Evolutionary conservation across 768 basidiomycete genomes (phyloP).

Genomic region (Boletus rex-veris): DNA sequence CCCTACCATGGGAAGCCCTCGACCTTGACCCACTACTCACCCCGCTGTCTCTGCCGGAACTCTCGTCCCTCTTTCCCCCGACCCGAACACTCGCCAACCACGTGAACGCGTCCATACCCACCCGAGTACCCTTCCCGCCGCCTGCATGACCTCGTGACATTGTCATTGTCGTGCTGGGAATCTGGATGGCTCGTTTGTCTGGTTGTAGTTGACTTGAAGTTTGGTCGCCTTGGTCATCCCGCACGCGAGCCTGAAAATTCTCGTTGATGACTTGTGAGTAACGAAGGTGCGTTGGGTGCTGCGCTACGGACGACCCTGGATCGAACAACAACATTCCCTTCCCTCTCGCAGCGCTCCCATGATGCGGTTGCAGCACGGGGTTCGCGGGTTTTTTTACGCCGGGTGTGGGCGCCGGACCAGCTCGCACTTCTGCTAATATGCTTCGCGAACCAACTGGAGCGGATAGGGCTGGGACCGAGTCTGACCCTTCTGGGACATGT

Average conservation of each 20-base stretch:
- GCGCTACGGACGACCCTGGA: slow-evolving; percentile 31
- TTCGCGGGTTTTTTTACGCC: slow-evolving; percentile 21
- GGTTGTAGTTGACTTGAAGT: slow-evolving; percentile 2
- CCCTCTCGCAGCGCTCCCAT: slow-evolving; percentile 32
- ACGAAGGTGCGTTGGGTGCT: slow-evolving; percentile 35
- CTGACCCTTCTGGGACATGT: slow-evolving; percentile 44
- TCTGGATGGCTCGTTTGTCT: slow-evolving; percentile 20
- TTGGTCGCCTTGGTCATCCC: slow-evolving; percentile 12
- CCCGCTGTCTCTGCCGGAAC: slow-evolving; percentile 51
- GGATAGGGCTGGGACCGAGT: slow-evolving; percentile 48
- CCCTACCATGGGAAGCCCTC: slow-evolving; percentile 29
- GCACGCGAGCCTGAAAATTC: slow-evolving; percentile 8
- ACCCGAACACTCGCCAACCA: slow-evolving; percentile 77
- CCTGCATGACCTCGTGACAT: slow-evolving; percentile 47
- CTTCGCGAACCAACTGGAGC: slow-evolving; percentile 64
- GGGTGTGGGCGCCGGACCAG: slow-evolving; percentile 37
- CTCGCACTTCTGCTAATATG: slow-evolving; percentile 70
- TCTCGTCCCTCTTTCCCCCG: slow-evolving; percentile 51
- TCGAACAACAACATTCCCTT: slow-evolving; percentile 29
- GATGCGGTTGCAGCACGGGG: slow-evolving; percentile 33
- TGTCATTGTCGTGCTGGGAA: slow-evolving; percentile 32
- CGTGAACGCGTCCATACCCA: slow-evolving; percentile 68
- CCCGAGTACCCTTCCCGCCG: slow-evolving; percentile 48
- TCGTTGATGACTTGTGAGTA: slow-evolving; percentile 14
- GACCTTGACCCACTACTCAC: slow-evolving; percentile 44